Evolutionary conservation across 2,329 filamentous ascomycete genomes (phyloP).

Genomic region (Scytalidium lignicola): DNA sequence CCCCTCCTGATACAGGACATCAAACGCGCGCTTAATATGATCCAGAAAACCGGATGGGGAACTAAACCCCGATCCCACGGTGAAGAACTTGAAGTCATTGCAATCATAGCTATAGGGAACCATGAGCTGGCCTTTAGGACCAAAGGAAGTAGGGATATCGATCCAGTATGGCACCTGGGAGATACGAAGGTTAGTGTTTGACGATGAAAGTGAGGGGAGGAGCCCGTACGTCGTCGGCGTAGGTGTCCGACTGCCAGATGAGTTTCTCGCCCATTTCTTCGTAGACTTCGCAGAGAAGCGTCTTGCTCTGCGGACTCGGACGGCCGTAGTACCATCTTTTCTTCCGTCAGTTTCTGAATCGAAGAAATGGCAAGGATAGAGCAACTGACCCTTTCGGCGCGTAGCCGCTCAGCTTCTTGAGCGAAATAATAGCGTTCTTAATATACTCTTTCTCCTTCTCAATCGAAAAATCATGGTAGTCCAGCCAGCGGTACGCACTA

Average conservation of each 20-base stretch:
- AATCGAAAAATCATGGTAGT: constrained; percentile 30
- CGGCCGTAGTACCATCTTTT: constrained; percentile 32
- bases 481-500: constrained; percentile 31
- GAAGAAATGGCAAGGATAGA: no score
- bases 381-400: constrained; percentile 31
- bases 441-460: constrained; percentile 32
- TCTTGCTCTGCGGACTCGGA: constrained; percentile 34
- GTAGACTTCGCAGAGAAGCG: constrained; percentile 42
- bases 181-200: no score
- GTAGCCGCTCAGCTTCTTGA: constrained; percentile 28
- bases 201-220: no score
- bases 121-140: constrained; percentile 45
- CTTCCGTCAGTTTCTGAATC: no score
- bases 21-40: constrained; percentile 47
- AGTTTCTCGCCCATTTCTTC: constrained; percentile 47
- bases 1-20: constrained; percentile 43
- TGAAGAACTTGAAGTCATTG: constrained; percentile 31
- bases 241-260: constrained; percentile 44
- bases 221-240: constrained; percentile 48
- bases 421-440: constrained; percentile 30
- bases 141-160: constrained; percentile 40
- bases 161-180: constrained; percentile 53
- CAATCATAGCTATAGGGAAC: constrained; percentile 47
- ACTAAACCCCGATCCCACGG: constrained; percentile 8
- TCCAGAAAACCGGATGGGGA: constrained; percentile 4